Base-by-base conservation (phyloP, 176 grass and related monocot genomes). In the Calamus simplicifolius region DNA sequence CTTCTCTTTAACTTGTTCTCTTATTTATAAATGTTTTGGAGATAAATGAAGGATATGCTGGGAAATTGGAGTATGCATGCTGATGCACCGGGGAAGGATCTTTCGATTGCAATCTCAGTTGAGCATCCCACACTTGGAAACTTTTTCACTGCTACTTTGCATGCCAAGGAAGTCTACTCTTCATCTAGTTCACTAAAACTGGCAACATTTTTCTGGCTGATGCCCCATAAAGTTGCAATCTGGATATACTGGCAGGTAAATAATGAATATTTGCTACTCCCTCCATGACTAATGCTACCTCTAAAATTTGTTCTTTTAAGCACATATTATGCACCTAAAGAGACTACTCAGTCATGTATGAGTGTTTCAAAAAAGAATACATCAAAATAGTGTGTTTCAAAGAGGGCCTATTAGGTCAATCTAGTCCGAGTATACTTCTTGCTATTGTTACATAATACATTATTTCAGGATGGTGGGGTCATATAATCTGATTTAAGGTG, bases 241-340 rank as follows among this genome's bases (percentile, higher is more conserved):
- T 81, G 87, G 83, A 97, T 97, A 77, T 97, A 97, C 58, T 91
- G 80, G 92, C 80, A 97, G 92, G 87, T 82, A 88, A 51, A 15
- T 58, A 23, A 31, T 49, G 17, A 70, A 1, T 54, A 19, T 54
- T 18, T 26, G 15, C 12, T 66, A 28, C 55, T 67, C 4, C 56
- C 29, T 3, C 16, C 58, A 43, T 43, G 35, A 43, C 35, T 43
- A 43, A 43, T 13, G 13, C 35, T 43, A 43, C 2, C 0, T 8
- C 31, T 38, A 2, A 38, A 38, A 38, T 10, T 38, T 10, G 10
- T 38, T 38, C 7, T 38, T 38, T 38, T 10, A 38, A 38, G 31
- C 31, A 38, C 31, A 10, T 38, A 38, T 38, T 5, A 29, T 38
- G 7, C 31, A 38, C 31, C 31, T 38, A 38, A 38, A 38, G 21